These are phyloP conservation scores for Penicillium dipodomyicola DNA, from an alignment of 495 filamentous ascomycete species.

Conservation along the genomic window DNA sequence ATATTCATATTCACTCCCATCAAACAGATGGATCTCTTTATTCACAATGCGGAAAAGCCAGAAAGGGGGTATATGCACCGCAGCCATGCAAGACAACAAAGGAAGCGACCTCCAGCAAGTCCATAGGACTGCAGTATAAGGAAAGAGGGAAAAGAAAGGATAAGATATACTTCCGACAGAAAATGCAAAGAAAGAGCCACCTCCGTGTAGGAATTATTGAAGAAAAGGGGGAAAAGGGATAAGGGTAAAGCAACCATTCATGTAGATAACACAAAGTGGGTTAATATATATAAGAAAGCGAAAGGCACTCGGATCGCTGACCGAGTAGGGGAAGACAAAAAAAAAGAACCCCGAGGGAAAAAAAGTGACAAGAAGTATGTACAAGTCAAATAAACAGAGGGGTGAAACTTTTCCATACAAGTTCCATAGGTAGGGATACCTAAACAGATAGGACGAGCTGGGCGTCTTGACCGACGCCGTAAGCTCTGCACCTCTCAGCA, in stretches of 20 bases:
- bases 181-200: conserved; percentile 28
- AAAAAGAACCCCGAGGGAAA: neutral
- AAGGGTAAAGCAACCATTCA: conserved; percentile 18
- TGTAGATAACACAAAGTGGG: conserved; percentile 23
- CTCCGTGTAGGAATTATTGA: conserved; percentile 21
- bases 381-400: conserved; percentile 27
- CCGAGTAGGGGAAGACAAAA: conserved; percentile 13
- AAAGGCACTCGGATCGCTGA: conserved; percentile 25
- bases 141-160: conserved; percentile 11
- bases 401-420: conserved; percentile 21
- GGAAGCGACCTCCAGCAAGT: conserved; percentile 28
- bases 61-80: conserved; percentile 41
- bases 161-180: conserved; percentile 17
- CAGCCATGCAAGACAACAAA: conserved; percentile 37
- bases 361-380: conserved; percentile 35
- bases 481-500: conserved; percentile 68
- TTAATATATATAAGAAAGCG: conserved; percentile 28
- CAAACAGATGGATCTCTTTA: conserved; percentile 19
- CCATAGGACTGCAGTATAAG: neutral
- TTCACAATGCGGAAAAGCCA: conserved; percentile 39
- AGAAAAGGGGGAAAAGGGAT: conserved; percentile 20
- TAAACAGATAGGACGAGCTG: conserved; percentile 84
- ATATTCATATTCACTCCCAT: conserved; percentile 16
- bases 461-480: conserved; percentile 55
- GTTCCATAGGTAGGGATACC: conserved; percentile 18